Conservation (phyloP, 2,329 filamentous ascomycete species). For the Chaetomiaceae sp. region DNA sequence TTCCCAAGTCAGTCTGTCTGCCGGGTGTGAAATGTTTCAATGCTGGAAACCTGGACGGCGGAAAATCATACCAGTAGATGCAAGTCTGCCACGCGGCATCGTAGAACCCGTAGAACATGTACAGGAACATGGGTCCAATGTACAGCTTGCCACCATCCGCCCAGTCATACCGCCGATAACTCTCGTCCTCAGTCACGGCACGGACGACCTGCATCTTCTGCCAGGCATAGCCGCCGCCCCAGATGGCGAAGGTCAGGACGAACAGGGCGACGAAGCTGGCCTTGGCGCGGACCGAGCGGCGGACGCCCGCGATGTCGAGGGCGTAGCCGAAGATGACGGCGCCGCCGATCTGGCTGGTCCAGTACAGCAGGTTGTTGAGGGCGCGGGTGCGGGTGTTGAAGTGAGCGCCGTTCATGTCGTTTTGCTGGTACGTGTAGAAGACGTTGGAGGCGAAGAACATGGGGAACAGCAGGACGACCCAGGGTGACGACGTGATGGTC, state of each 20-base stretch:
- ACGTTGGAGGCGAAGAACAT: conserved; percentile 78
- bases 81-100: conserved; percentile 88
- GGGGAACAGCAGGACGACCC: conserved; percentile 71
- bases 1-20: background rate
- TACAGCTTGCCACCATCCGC: conserved; percentile 52
- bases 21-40: background rate
- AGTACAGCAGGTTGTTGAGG: conserved; percentile 76
- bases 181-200: conserved; percentile 21
- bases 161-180: conserved; percentile 54
- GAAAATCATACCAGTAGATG: conserved; percentile 80
- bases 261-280: conserved; percentile 57
- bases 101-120: conserved; percentile 85
- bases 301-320: conserved; percentile 57
- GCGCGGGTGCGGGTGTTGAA: conserved; percentile 70
- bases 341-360: conserved; percentile 71
- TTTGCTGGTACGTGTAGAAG: conserved; percentile 77
- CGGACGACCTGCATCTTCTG: conserved; percentile 58
- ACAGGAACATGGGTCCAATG: conserved; percentile 77
- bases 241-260: conserved; percentile 67
- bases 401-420: conserved; percentile 60
- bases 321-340: conserved; percentile 67
- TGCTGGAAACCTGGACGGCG: background rate
- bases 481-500: conserved; percentile 64
- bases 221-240: conserved; percentile 79
- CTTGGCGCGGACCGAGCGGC: conserved; percentile 65